A percentile compares a stretch with the other conserved stretches of the same genome.
These are phyloP conservation scores for Diplocarpon mali DNA, from an alignment of 2,329 filamentous ascomycete genomes.

Conservation along the genomic window DNA sequence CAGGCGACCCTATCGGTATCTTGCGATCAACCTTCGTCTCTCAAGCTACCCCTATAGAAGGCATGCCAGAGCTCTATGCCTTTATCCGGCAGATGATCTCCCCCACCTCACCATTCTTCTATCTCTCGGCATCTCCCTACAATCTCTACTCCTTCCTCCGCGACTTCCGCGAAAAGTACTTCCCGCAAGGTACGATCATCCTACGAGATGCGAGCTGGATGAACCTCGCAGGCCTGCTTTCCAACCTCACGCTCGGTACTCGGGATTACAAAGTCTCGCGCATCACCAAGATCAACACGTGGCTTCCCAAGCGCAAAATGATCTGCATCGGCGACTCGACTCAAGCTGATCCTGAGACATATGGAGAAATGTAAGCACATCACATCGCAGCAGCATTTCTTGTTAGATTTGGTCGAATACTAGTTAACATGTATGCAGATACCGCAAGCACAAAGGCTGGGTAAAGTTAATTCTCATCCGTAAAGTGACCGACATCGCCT, in stretches of 20 bases:
- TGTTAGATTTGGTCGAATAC: not conserved
- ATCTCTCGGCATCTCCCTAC: conserved; percentile 87
- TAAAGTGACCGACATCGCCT: conserved; percentile 66
- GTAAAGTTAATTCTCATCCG: conserved; percentile 76
- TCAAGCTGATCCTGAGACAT: conserved; percentile 82
- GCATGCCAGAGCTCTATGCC: conserved; percentile 78
- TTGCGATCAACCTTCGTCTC: conserved; percentile 76
- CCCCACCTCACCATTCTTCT: conserved; percentile 69
- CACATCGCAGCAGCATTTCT: too few species aligned
- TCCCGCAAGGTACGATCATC: conserved; percentile 68
- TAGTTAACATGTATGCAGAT: conserved; percentile 30
- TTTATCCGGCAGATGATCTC: conserved; percentile 45
- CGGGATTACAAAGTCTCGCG: conserved; percentile 77
- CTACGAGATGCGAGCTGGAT: conserved; percentile 80
- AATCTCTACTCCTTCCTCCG: conserved; percentile 84
- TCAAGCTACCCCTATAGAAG: conserved; percentile 55
- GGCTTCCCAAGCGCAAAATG: conserved; percentile 70
- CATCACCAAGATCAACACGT: conserved; percentile 65
- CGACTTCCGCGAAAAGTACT: conserved; percentile 59
- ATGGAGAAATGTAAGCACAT: conserved; percentile 61
- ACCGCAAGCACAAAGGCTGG: conserved; percentile 60
- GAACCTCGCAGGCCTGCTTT: conserved; percentile 69
- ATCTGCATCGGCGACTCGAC: conserved; percentile 85
- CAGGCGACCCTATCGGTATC: conserved; percentile 69
- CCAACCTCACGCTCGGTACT: conserved; percentile 68